Evolutionary conservation across 192 early-diverging fungal species (phyloP), one percentile per base, ranked within the genome.

Genomic region (Chytriomyces sp.): DNA sequence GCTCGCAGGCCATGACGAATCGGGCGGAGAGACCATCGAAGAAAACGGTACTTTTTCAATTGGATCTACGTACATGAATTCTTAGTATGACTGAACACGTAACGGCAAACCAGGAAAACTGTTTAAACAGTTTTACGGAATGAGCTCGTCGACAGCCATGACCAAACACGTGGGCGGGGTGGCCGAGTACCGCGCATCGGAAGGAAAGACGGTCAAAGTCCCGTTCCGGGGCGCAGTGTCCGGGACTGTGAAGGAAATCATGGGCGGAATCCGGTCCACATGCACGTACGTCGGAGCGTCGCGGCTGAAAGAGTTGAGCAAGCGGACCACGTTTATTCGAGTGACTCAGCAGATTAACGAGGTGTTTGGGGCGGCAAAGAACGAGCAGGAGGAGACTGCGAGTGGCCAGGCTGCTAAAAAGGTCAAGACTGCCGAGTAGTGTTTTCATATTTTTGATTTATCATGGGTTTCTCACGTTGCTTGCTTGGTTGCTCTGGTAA

Each of bases 261-360:
- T 73, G 61, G 72, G 72, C 2, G 72, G 72, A 7, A 44, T 73
- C 26, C 8, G 72, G 2, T 44, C 26, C 20, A 73, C 72, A 20
- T 73, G 72, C 57, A 73, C 72, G 59, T 73, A 73, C 13, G 72
- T 73, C 9, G 72, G 72, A 5, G 72, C 72, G 57, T 57, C 28
- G 20, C 57, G 60, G 35, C 26, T 73, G 72, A 73, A 73, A 26
- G 72, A 73, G 43, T 59, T 73, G 61, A 63, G 60, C 44, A 73
- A 73, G 72, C 5, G 72, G 24, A 73, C 72, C 7, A 73, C 72
- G 10, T 73, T 73, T 45, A 73, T 73, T 63, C 57, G 72, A 45
- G 72, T 73, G 7, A 73, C 72, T 8, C 72, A 73, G 72, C 72
- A 73, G 43, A 73, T 73, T n/a, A 73, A 73, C 45, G 72, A 73